Evolutionary conservation across 345 rosid species (phyloP).

Genomic region (Balakata baccata): DNA sequence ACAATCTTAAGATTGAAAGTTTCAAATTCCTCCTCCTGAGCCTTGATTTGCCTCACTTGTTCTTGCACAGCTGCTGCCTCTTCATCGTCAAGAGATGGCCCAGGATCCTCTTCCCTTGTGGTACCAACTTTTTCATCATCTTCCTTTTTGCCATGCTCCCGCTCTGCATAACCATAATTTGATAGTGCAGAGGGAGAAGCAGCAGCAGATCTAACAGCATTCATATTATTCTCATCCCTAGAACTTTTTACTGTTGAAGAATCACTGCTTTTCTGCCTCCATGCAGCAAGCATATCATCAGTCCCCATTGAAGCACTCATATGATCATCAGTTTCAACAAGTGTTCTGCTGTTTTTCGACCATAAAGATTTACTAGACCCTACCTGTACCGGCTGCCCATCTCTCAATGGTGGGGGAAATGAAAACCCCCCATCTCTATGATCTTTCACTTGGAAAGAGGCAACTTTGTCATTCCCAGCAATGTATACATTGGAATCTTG

Average conservation of each 20-base stretch:
- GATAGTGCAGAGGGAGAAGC: conserved; percentile 70
- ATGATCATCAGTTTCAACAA: conserved; percentile 46
- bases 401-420: conserved; percentile 63
- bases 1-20: conserved; percentile 95
- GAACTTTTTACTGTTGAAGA: conserved; percentile 70
- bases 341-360: conserved; percentile 53
- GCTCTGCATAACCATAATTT: conserved; percentile 58
- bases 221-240: conserved; percentile 60
- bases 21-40: conserved; percentile 97
- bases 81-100: conserved; percentile 76
- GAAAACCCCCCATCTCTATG: conserved; percentile 69
- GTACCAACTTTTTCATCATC: conserved; percentile 48
- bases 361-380: conserved; percentile 65
- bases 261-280: conserved; percentile 80
- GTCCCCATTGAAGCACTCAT: conserved; percentile 53
- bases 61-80: conserved; percentile 95
- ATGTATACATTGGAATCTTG: conserved; percentile 42
- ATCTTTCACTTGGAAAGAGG: conserved; percentile 40
- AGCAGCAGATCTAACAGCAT: conserved; percentile 54
- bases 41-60: conserved; percentile 95
- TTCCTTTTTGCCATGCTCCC: conserved; percentile 50
- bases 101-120: conserved; percentile 67
- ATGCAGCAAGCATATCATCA: conserved; percentile 68
- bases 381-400: conserved; percentile 49
- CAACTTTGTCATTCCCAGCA: conserved; percentile 49